Base-by-base conservation (phyloP, 2,329 filamentous ascomycete genomes). In the Pseudocercospora crystallina region DNA sequence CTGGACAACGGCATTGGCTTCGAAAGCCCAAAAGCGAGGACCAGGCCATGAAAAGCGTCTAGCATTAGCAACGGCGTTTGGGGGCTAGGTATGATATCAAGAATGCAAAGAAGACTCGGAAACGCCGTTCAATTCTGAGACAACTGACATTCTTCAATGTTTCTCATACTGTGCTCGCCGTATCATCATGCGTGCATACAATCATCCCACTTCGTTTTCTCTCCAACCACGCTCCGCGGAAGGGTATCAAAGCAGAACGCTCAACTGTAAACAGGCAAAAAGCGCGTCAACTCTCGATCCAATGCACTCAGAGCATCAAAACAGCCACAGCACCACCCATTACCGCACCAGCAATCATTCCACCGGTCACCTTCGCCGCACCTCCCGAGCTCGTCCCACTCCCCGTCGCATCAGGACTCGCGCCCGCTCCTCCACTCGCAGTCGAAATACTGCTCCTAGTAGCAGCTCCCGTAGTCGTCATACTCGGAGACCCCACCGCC, bases 11-110 rank as follows among this genome's bases (percentile, higher is more conserved):
- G 33, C 8, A n/a, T 35, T 14, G 4, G 33, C 12, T 35, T 35
- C 33, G 33, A 8, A 26, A 26, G 20, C 20, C 20, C 20, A 26
- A 26, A 26, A 26, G 20, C 20, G 20, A 26, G 20, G 20, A 26
- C 20, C 20, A 26, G 20, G 20, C 7, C 20, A 26, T 14, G 15
- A 10, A 39, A 37, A 37, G 5, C 12, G 40, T 34, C 45, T 36
- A 51, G 51, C 54, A 54, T 47, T 48, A 51, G 51, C 51, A 52
- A 53, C 32, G 47, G 54, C 52, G 49, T 57, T 47, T 35, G 43
- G n/a, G 42, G 29, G 39, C 40, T 42, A 48, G 48, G 54, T 53
- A 49, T 39, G 48, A 51, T 35, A 43, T 39, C 33, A 47, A 48
- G 32, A 36, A 36, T 37, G 43, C 43, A 37, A 38, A 29, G 32